Base-by-base conservation (phyloP, 1,139 yeast genomes). In the Taphrina deformans region DNA sequence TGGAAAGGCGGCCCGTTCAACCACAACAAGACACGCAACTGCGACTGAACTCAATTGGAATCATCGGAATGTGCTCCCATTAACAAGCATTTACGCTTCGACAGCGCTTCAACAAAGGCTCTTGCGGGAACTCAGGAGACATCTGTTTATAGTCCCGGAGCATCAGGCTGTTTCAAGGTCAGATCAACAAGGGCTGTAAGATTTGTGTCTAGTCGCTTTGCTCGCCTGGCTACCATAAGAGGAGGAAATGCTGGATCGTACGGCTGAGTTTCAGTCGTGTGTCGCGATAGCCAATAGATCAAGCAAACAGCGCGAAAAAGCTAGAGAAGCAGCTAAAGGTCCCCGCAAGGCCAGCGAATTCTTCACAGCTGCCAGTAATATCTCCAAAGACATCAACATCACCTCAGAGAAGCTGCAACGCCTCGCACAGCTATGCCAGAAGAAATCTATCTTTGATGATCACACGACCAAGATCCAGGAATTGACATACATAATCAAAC, bases 401-500 rank as follows among this genome's bases (percentile, higher is more conserved):
- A 90, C 95, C n/a, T 92, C 97, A 1, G 91, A 86, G 66, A 80
- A 91, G 72, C 80, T 95, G 67, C 85, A 88, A 58, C 87, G 91
- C 71, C 80, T 93, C 61, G 97, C 99, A 0, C 77, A 76, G 69
- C 73, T 93, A 69, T 97, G 99, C 9, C 89, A 88, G 75, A 80
- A 92, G 71, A 92, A 91, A 75, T 96, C 97, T n/a, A 77, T 93
- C 73, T 89, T 93, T 72, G 97, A 92, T 74, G 99, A 95, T 75
- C 86, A 88, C 71, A 97, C 99, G 0, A 86, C 89, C 33, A 99
- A 93, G 74, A 89, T 95, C 68, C 89, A 93, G 21, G 97, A 93
- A 75, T 80, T 95, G 70, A 91, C 99, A 0, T 89, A 88, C 73
- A 88, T 93, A 58, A 91, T 93, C 73, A 95, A 93, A 73, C 97